These are phyloP conservation scores for Sonneratia caseolaris DNA, from an alignment of 345 rosid species.

Conservation along the genomic window DNA sequence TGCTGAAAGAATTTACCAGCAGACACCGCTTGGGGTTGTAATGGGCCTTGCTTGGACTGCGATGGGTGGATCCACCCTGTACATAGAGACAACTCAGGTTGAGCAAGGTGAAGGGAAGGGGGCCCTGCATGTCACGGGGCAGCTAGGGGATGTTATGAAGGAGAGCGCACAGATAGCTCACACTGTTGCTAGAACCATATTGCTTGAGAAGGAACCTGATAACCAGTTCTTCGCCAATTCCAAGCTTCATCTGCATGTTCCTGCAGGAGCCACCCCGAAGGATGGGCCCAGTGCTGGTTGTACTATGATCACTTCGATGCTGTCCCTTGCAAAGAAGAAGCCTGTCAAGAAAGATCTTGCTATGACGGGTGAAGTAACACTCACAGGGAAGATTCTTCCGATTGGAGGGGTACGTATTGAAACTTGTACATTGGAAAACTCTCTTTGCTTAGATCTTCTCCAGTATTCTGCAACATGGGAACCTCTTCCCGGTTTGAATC, in stretches of 20 bases:
- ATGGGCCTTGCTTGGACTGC: constrained; percentile 99
- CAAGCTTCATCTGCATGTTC: constrained; percentile 96
- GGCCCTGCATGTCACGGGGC: constrained; percentile 70
- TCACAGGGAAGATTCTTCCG: constrained; percentile 86
- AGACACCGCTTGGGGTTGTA: constrained; percentile 89
- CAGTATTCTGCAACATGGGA: not conserved
- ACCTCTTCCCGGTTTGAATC: not conserved
- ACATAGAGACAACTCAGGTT: constrained; percentile 75
- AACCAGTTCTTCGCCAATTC: constrained; percentile 69
- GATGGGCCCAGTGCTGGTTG: constrained; percentile 99
- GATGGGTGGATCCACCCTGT: constrained; percentile 98
- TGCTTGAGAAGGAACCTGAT: constrained; percentile 57
- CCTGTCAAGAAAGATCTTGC: constrained; percentile 74
- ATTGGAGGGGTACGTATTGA: constrained; percentile 87
- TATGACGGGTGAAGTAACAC: constrained; percentile 94
- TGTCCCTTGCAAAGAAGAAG: constrained; percentile 78
- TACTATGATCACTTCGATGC: constrained; percentile 97
- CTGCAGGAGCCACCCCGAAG: constrained; percentile 96
- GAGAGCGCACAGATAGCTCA: constrained; percentile 96
- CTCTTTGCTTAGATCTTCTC: not conserved
- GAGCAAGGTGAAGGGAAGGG: constrained; percentile 95
- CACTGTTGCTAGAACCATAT: constrained; percentile 70
- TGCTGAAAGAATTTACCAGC: constrained; percentile 83
- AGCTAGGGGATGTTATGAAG: constrained; percentile 98
- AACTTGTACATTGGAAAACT: too few species aligned